Evolutionary conservation across 495 filamentous ascomycete species (phyloP), one percentile per base, ranked within the genome.

Genomic region (Penicillium fimorum): DNA sequence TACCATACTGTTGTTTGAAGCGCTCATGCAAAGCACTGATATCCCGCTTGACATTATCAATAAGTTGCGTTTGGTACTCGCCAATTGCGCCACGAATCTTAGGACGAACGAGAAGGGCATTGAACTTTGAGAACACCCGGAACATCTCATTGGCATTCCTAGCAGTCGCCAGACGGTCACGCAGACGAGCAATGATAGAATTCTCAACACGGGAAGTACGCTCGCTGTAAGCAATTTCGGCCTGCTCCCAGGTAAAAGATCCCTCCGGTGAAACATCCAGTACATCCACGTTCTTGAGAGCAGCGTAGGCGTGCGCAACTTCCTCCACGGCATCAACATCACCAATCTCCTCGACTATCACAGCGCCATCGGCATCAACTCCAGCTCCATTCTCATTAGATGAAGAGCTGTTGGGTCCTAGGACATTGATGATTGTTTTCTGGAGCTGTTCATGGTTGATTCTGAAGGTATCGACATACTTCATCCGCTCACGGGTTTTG

Each of bases 91-190:
- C 92, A 42, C 94, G 85, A 69, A 99, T 97, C 78, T 97, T 97
- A 17, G 95, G 95, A 29, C 94, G 84, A 47, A 99, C 92, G 65
- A 99, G 93, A 47, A 99, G 86, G 27, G 94, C 95, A 66, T 99
- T 99, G 81, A 99, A 99, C 66, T 97, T 97, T 18, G 94, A 99
- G 68, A 97, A 97, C 45, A 99, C 94, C 37, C 95, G 89, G 70
- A 99, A 99, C 94, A 97, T 99, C 68, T 97, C 94, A 68, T 95
- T 97, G 20, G 94, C 94, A 50, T 87, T 92, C 79, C 92, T 97
- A 12, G 94, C 92, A 3, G 90, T 96, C 2, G 93, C 94, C 49
- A 99, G 79, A 41, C 94, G 88, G 73, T 99, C 94, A 63, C 95
- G 82, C 10, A 99, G 76, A 35, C 92, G 84, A 53, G 94, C 91